phyloP scores from a whole-genome alignment of 176 grass and related monocot genomes.

The Aegilops umbellulata region DNA sequence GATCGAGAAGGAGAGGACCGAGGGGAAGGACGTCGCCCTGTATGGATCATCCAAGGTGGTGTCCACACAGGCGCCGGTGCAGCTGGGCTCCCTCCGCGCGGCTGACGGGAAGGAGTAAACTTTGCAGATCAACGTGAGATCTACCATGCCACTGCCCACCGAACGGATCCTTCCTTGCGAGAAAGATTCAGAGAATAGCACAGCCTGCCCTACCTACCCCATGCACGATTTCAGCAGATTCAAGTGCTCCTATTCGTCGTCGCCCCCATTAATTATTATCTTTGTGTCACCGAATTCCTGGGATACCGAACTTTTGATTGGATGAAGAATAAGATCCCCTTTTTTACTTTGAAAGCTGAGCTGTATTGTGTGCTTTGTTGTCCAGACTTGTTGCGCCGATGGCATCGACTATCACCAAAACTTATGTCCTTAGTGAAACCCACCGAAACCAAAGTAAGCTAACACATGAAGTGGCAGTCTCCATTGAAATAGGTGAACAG shows the following conservation, averaged over 20 bases:
- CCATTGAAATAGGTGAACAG: too few relatives aligned
- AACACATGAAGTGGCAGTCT: too few relatives aligned
- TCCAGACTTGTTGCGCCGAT: neutral
- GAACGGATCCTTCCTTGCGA: neutral
- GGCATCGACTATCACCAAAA: too few relatives aligned
- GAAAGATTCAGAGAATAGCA: slow-evolving; percentile 26
- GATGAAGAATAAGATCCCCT: neutral
- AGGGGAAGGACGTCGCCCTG: slow-evolving; percentile 43
- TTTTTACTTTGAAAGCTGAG: neutral
- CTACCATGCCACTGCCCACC: neutral
- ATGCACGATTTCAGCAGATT: neutral
- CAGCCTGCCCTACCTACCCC: neutral
- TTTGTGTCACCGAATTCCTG: neutral
- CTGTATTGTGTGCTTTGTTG: neutral
- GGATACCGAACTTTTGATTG: neutral
- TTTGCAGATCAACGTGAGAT: neutral
- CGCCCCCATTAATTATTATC: neutral
- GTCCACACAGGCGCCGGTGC: slow-evolving; percentile 69
- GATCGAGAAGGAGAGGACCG: slow-evolving; percentile 65
- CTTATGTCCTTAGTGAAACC: neutral
- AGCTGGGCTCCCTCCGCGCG: slow-evolving; percentile 84
- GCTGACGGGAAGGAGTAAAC: slow-evolving; percentile 83
- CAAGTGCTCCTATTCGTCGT: neutral
- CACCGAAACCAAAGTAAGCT: neutral
- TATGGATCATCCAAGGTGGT: slow-evolving; percentile 78